A percentile compares a stretch with the other conserved stretches of the same genome.
Evolutionary conservation across 2,329 filamentous ascomycete genomes (phyloP).

Genomic region (Magnaporthiopsis incrustans): DNA sequence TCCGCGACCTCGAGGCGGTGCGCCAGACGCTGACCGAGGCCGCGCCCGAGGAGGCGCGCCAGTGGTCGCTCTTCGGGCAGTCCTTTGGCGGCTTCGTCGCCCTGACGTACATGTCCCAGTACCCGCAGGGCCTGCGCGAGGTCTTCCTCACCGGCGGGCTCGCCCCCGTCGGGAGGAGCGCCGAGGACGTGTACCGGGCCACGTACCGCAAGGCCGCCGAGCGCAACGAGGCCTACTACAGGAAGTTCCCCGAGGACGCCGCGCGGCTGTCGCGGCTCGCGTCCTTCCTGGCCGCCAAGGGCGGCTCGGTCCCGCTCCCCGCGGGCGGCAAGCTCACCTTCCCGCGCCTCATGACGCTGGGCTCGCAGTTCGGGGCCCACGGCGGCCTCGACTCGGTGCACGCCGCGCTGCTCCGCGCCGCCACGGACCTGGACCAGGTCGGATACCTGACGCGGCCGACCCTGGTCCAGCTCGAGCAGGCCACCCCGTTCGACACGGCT

Average conservation of each 20-base stretch:
- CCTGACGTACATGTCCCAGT: constrained; percentile 75
- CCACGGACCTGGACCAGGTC: constrained; percentile 66
- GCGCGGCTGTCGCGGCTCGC: constrained; percentile 59
- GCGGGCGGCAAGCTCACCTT: constrained; percentile 67
- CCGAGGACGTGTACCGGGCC: constrained; percentile 67
- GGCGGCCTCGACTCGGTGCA: constrained; percentile 72
- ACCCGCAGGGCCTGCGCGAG: constrained; percentile 70
- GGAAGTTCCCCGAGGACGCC: constrained; percentile 77
- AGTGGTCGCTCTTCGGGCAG: constrained; percentile 85
- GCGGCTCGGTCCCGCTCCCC: constrained; percentile 52
- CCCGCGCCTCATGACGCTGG: constrained; percentile 67
- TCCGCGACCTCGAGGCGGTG: constrained; percentile 82
- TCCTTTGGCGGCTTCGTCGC: constrained; percentile 86
- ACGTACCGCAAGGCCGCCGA: constrained; percentile 62
- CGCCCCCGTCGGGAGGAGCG: constrained; percentile 61
- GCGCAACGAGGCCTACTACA: constrained; percentile 73
- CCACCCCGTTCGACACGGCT: constrained; percentile 62
- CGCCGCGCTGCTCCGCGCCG: constrained; percentile 60
- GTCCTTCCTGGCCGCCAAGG: constrained; percentile 52
- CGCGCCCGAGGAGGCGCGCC: constrained; percentile 55
- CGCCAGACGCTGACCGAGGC: constrained; percentile 64
- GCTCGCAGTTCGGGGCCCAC: constrained; percentile 70
- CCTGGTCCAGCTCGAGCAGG: constrained; percentile 58
- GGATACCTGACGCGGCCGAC: constrained; percentile 68
- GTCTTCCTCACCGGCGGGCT: constrained; percentile 80